phyloP scores from a whole-genome alignment of 768 basidiomycete genomes.

The Lactifluus hygrophoroides region DNA sequence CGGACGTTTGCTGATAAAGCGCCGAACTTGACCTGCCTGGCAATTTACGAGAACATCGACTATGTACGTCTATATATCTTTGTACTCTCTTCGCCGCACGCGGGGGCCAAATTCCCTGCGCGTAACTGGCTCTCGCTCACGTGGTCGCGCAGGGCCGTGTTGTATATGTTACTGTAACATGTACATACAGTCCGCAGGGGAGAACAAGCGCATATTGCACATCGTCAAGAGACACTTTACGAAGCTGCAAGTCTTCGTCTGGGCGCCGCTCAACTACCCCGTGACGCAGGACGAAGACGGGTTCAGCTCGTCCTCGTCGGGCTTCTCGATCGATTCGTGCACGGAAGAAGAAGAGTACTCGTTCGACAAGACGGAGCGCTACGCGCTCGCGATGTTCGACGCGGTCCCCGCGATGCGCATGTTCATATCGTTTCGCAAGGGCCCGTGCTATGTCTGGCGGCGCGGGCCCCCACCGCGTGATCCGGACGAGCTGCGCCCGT shows the following conservation, averaged over 20 bases:
- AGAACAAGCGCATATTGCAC: slow-evolving; percentile 16
- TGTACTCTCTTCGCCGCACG: too few species aligned
- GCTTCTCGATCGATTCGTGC: slow-evolving; percentile 15
- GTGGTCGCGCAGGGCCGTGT: too few species aligned
- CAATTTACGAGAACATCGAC: slow-evolving; percentile 13
- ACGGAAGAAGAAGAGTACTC: slow-evolving; percentile 10
- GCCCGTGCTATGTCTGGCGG: slow-evolving; percentile 8
- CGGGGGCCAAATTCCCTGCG: too few species aligned
- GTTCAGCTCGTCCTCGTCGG: slow-evolving; percentile 1
- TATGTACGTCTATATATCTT: slow-evolving; percentile 9
- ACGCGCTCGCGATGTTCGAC: slow-evolving; percentile 9
- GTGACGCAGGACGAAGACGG: slow-evolving; percentile 6
- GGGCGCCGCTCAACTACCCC: slow-evolving; percentile 10
- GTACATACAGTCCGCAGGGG: not conserved
- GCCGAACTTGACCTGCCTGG: slow-evolving; percentile 9
- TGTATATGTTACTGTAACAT: not conserved
- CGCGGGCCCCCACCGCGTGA: not conserved
- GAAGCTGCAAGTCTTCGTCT: slow-evolving; percentile 15
- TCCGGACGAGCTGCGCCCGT: not conserved
- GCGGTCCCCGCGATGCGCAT: slow-evolving; percentile 13
- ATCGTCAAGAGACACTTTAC: slow-evolving; percentile 8
- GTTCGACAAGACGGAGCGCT: slow-evolving; percentile 11
- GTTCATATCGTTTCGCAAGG: slow-evolving; percentile 16
- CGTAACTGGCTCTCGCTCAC: too few species aligned
- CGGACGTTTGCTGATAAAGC: slow-evolving; percentile 1